Evolutionary conservation across 1,284 basidiomycete genomes (phyloP).

Genomic region (Fomes fomentarius): DNA sequence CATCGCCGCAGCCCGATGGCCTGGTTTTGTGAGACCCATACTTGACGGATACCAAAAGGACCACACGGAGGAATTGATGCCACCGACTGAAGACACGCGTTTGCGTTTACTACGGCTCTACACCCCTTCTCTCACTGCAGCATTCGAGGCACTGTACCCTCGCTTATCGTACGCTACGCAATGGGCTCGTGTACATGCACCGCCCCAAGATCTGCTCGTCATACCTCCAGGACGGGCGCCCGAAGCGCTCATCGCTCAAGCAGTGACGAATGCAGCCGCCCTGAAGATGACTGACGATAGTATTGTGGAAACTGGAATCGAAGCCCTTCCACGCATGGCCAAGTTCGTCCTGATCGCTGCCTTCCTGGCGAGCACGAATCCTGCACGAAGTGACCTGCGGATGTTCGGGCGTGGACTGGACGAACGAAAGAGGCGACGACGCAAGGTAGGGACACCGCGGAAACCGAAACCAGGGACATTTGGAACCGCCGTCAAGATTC

Average conservation of each 20-base stretch:
- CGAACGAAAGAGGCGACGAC: conserved; percentile 63
- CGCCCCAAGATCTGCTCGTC: conserved; percentile 40
- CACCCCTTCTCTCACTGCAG: conserved; percentile 58
- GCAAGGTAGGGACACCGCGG: conserved; percentile 44
- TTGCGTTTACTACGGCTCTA: conserved; percentile 66
- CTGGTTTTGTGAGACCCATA: conserved; percentile 71
- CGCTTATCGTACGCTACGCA: conserved; percentile 60
- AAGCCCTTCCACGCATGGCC: conserved; percentile 57
- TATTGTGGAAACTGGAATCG: conserved; percentile 22
- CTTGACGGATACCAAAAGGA: conserved; percentile 50
- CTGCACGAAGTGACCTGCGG: conserved; percentile 76
- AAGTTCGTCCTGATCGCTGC: conserved; percentile 83
- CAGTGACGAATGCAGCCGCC: background rate
- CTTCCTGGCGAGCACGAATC: conserved; percentile 88
- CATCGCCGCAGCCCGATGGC: conserved; percentile 80
- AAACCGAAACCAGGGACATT: conserved; percentile 40
- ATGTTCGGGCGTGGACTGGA: conserved; percentile 79
- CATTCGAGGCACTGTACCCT: conserved; percentile 68
- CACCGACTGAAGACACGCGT: conserved; percentile 58
- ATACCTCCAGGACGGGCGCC: conserved; percentile 19
- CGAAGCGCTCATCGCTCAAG: conserved; percentile 8
- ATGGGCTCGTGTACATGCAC: conserved; percentile 56
- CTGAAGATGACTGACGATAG: conserved; percentile 3
- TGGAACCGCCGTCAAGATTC: conserved; percentile 58
- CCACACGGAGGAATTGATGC: conserved; percentile 19